Base-by-base conservation (phyloP, 768 basidiomycete species). In the Rhodotorula kratochvilovae region DNA sequence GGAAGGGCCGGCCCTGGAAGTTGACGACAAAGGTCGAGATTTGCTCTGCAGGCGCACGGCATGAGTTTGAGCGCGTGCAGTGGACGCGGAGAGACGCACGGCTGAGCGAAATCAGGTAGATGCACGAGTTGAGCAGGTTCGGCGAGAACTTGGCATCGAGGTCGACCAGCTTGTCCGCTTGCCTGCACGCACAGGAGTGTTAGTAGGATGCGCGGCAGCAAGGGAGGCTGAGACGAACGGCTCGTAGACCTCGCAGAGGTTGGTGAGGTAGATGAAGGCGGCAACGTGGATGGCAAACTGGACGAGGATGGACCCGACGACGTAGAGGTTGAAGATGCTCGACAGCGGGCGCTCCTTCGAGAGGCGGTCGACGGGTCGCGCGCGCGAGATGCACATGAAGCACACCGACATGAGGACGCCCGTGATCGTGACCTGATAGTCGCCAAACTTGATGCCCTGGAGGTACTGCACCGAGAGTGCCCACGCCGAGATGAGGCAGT, bases 21-120 rank as follows among this genome's bases (percentile, higher is more conserved):
- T 99, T 99, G 83, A 98, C 92, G 7, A 93, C 89, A 78, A 99
- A 98, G 0, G 96, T 98, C 13, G 95, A 98, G 3, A 99, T 95
- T 80, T 99, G 96, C 48, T 50, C 80, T 99, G 95, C 36, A 39
- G 58, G 35, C 27, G 57, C 4, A 15, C 12, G 15, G 7, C 23
- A 15, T 35, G 12, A 39, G 25, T 8, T 39, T 11, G 4, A 13
- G 27, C 12, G n/a, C 11, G 1, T 16, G 15, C 27, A 58, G 27
- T 25, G 8, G 15, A 29, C 1, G 39, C 17, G 39, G 29, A 27
- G n/a, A 17, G n/a, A 59, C 58, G 58, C 36, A 59, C 58, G 61
- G 4, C 91, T 94, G 48, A 98, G 85, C 63, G 94, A 90, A 62
- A 99, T 85, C 39, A 98, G 87, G 82, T 94, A 99, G 77, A 99